phyloP scores from a whole-genome alignment of 108 stramenopile genomes.

The Cyclotella baltica region DNA sequence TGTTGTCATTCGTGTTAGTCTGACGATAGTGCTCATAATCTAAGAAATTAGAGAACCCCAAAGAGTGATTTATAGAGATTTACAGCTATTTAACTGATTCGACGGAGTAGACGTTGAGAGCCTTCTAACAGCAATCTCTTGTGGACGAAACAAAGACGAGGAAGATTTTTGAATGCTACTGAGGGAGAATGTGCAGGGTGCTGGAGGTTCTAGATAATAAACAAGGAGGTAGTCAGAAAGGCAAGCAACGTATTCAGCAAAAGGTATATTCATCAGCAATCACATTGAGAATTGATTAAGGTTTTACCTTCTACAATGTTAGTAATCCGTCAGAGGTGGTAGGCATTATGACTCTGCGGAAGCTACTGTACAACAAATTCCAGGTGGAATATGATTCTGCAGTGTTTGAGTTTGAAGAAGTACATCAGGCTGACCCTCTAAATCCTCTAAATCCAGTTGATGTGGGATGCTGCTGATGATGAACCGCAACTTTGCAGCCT shows the following conservation, averaged over 20 bases:
- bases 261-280: not conserved
- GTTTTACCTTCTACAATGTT: not conserved
- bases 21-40: too few species aligned
- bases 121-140: too few species aligned
- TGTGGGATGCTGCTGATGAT: slow-evolving; percentile 19
- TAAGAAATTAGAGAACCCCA: too few species aligned
- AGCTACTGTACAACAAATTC: not conserved
- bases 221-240: not conserved
- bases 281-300: not conserved
- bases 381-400: not conserved
- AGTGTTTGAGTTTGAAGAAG: slow-evolving; percentile 1
- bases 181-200: not conserved
- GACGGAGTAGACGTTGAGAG: too few species aligned
- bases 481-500: not conserved
- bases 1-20: too few species aligned
- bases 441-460: not conserved
- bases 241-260: not conserved
- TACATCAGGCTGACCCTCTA: slow-evolving; percentile 11
- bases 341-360: slow-evolving; percentile 1
- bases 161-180: not conserved
- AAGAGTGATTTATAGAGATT: too few species aligned
- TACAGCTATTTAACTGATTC: too few species aligned
- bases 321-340: not conserved
- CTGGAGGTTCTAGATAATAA: not conserved
- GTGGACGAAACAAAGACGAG: not conserved